Conservation (phyloP, 352 stramenopile genomes). For the Phytophthora sp. region DNA sequence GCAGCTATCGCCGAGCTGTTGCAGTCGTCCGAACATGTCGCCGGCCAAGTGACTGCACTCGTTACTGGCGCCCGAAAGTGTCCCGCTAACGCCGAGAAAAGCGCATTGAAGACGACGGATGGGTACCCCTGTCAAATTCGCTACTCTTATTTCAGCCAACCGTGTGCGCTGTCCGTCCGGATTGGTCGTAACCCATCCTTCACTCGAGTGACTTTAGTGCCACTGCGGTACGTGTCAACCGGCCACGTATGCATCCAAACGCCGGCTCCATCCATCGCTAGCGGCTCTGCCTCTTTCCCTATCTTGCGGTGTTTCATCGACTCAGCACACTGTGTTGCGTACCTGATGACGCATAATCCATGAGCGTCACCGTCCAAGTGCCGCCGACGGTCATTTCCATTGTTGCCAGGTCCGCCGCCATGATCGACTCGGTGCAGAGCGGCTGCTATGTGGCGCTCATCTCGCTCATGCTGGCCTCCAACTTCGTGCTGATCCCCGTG, state of each 20-base stretch:
- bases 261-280: too few relatives aligned
- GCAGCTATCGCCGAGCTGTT: conserved; percentile 5
- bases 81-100: conserved; percentile 3
- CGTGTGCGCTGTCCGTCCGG: neutral
- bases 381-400: too few relatives aligned
- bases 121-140: too few relatives aligned
- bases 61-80: conserved; percentile 14
- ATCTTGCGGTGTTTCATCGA: too few relatives aligned
- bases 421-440: conserved; percentile 77
- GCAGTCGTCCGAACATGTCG: conserved; percentile 6
- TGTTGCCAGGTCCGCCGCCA: too few relatives aligned
- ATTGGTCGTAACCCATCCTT: conserved; percentile 12
- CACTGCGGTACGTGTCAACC: neutral
- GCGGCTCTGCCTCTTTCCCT: too few relatives aligned
- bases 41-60: neutral
- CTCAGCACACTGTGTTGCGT: too few relatives aligned
- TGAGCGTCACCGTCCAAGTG: too few relatives aligned
- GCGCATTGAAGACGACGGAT: conserved; percentile 1
- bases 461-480: conserved; percentile 76
- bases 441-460: conserved; percentile 87
- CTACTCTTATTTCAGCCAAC: conserved; percentile 11
- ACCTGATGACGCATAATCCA: too few relatives aligned
- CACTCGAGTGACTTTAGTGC: neutral
- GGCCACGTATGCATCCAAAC: too few relatives aligned
- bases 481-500: conserved; percentile 87